Conservation (phyloP, 345 rosid species). For the Alliaria petiolata region DNA sequence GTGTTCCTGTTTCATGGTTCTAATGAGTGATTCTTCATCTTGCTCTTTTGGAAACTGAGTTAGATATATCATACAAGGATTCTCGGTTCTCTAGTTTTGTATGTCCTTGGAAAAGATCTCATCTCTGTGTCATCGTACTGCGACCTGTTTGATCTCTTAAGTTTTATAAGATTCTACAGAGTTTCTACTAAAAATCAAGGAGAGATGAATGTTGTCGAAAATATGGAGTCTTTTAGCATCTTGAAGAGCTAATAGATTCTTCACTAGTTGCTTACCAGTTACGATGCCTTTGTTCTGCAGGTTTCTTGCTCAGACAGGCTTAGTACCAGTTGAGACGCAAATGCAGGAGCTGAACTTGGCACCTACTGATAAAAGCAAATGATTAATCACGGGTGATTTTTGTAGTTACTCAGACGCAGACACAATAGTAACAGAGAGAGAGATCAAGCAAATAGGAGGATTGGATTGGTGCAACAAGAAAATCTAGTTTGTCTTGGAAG, state of each 20-base stretch:
- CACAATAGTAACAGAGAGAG: conserved; percentile 17
- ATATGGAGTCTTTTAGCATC: background rate
- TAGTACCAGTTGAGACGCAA: conserved; percentile 77
- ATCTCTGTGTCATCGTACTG: background rate
- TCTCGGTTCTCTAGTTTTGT: background rate
- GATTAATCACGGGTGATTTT: background rate
- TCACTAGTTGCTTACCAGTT: background rate
- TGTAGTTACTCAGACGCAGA: background rate
- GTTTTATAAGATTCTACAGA: background rate
- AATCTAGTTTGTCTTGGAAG: background rate
- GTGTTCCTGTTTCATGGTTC: background rate
- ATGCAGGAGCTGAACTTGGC: conserved; percentile 67
- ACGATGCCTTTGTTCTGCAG: conserved; percentile 39
- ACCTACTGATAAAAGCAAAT: conserved; percentile 42
- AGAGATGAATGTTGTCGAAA: background rate
- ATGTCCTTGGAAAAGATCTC: background rate
- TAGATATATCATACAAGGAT: background rate
- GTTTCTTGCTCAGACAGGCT: conserved; percentile 83
- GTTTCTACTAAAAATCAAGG: background rate
- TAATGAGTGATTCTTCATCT: background rate
- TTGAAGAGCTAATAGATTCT: background rate
- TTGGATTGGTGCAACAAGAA: conserved; percentile 16
- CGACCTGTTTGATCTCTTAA: background rate
- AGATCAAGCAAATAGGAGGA: conserved; percentile 17
- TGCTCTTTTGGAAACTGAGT: background rate